These are phyloP conservation scores for Podila clonocystis DNA, from an alignment of 192 early-diverging fungal genomes.

Conservation along the genomic window DNA sequence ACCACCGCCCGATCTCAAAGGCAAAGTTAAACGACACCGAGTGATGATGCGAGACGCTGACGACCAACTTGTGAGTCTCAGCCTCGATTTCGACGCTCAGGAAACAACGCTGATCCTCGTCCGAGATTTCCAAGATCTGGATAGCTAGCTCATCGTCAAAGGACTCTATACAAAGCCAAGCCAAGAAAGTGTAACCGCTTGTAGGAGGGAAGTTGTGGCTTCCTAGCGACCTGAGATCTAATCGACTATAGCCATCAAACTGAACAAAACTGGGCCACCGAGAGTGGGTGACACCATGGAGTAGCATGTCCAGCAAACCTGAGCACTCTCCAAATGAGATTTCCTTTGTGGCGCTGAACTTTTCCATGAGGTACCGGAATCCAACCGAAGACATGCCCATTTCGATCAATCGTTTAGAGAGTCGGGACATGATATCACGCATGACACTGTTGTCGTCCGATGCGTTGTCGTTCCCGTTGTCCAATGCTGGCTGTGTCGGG, in stretches of 20 bases:
- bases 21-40: conserved; percentile 56
- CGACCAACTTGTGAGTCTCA: conserved; percentile 55
- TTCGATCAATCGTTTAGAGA: conserved; percentile 62
- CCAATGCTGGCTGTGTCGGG: conserved; percentile 3
- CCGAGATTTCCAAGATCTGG: conserved; percentile 58
- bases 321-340: conserved; percentile 48
- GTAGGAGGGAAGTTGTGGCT: conserved; percentile 65
- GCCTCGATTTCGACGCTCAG: conserved; percentile 58
- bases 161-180: conserved; percentile 70
- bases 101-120: conserved; percentile 56
- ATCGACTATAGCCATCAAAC: conserved; percentile 61
- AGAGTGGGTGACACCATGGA: conserved; percentile 61
- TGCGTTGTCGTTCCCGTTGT: conserved; percentile 7
- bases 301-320: conserved; percentile 60
- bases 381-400: conserved; percentile 65
- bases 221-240: conserved; percentile 55
- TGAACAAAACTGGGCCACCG: conserved; percentile 72
- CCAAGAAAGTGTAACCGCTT: conserved; percentile 67
- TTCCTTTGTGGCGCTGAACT: conserved; percentile 54
- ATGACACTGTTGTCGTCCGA: conserved; percentile 31
- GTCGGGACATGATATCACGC: conserved; percentile 51
- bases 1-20: conserved; percentile 70
- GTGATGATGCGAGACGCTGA: conserved; percentile 57
- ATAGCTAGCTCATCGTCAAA: conserved; percentile 56
- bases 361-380: conserved; percentile 66